Evolutionary conservation across 1,139 yeast genomes (phyloP), one percentile per base, ranked within the genome.

Genomic region (Scheffersomyces illinoinensis): DNA sequence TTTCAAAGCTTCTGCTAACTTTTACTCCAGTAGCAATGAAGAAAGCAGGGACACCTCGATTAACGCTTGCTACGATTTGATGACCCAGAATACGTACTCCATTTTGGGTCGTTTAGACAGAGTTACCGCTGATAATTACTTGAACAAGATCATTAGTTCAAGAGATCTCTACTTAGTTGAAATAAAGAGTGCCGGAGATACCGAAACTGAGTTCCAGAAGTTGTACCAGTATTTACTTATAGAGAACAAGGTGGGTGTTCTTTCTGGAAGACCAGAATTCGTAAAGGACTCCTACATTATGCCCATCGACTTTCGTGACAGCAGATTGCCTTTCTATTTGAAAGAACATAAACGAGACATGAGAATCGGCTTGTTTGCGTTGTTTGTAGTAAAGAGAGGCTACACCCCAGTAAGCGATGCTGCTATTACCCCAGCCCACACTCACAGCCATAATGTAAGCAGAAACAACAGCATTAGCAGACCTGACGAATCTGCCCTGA

Each of bases 281-380:
- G 87, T 88, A 47, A 89, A 89, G 67, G 96, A 90, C 69, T 81
- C 88, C 2, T 90, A 90, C 70, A 63, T 90, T 54, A 70, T 89
- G 47, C 81, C 91, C 1, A 64, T 85, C 23, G 76, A 71, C 61
- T 70, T 71, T 58, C 59, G 69, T 53, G 70, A 72, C 58, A 66
- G 70, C 52, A 48, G 64, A 49, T 61, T 76, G 23, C 78, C 81
- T 0, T 58, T 60, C 24, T 76, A 71, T 58, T 72, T 81, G 47
- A 62, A 68, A 48, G 57, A 64, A 17, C 64, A 66, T 50, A 72
- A 59, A 59, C 53, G 60, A 50, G 58, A 51, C 17, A 62, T 61
- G n/a, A 70, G 66, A 54, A 70, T 66, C 24, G 82, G 84, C 12
- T 67, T 85, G 55, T 81, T 76, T 66, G 80, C 82, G 0, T 68